Evolutionary conservation across 805 yeast species (phyloP), one percentile per base, ranked within the genome.

Genomic region (Metschnikowia kunwiensis): DNA sequence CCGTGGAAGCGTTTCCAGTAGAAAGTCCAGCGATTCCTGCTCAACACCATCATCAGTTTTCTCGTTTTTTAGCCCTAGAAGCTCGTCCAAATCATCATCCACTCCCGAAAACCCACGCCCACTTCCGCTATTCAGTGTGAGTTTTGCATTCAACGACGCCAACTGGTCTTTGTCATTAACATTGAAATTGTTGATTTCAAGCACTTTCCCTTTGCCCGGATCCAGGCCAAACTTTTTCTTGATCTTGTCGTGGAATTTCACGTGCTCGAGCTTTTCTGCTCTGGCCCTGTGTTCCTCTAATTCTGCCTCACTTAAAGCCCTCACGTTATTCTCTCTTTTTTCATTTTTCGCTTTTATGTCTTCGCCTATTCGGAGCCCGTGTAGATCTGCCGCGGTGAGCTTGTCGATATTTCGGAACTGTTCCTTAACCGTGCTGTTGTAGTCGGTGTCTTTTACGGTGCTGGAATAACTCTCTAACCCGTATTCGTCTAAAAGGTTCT

Each of bases 361-460:
- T 5, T 43, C 52, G 3, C 74, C 74, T 11, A 68, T 55, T 27
- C 49, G 53, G 42, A 60, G 61, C 10, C 70, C 72, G 26, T 60
- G 58, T 24, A 68, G 51, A 20, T 64, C 61, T 1, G 38, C 44
- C 2, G 56, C 48, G 1, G 56, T 42, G 16, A 63, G 51, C 19
- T 53, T 49, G 24, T 50, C 54, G 15, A 63, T 20, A n/a, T 47
- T 44, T 9, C 51, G 42, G 13, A 40, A 36, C 11, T 30, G 44
- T 9, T 42, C 30, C 30, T 46, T 42, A 29, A 50, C 57, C 19
- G 45, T 18, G 24, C 40, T 56, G 39, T 59, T 54, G 43, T 60
- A 60, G 43, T 64, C 68, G 22, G 53, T 50, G 14, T 49, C 42
- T 22, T 52, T 54, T 2, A 57, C 53, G 1, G 65, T 56, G 9